These are phyloP conservation scores for Beauveria varroae DNA, from an alignment of 2,329 filamentous ascomycete genomes.

Conservation along the genomic window DNA sequence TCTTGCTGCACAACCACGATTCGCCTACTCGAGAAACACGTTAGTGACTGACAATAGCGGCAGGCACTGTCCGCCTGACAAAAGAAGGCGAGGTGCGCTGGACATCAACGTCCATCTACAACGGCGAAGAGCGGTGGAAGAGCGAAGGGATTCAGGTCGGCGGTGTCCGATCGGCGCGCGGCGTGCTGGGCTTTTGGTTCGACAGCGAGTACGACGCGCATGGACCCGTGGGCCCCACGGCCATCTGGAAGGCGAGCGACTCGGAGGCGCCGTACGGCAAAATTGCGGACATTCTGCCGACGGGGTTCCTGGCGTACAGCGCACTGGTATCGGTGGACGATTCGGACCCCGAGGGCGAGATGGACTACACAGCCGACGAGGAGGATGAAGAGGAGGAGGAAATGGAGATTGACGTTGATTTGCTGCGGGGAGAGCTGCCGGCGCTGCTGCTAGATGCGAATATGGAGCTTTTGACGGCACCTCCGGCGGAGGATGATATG, in stretches of 20 bases:
- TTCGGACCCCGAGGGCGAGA: conserved; percentile 19
- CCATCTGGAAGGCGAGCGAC: conserved; percentile 69
- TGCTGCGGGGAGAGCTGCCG: conserved; percentile 18
- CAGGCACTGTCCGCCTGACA: conserved; percentile 58
- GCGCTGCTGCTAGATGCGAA: conserved; percentile 19
- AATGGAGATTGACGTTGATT: conserved; percentile 19
- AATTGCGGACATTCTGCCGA: conserved; percentile 25
- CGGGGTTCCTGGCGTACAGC: conserved; percentile 23
- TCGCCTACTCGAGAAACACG: conserved; percentile 14
- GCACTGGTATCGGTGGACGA: conserved; percentile 13
- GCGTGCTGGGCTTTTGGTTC: conserved; percentile 34
- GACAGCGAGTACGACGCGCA: conserved; percentile 55
- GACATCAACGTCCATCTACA: conserved; percentile 59
- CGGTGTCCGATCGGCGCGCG: conserved; percentile 55
- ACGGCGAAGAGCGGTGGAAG: conserved; percentile 64
- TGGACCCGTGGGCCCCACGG: conserved; percentile 66
- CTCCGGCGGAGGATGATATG: background rate
- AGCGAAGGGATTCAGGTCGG: conserved; percentile 71
- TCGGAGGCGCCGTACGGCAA: conserved; percentile 20
- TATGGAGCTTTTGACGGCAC: conserved; percentile 14
- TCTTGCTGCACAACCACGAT: conserved; percentile 8
- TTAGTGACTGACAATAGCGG: conserved; percentile 17
- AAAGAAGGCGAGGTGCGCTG: conserved; percentile 65
- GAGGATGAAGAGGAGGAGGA: conserved; percentile 25
- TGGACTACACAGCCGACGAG: conserved; percentile 20